A percentile compares a stretch with the other conserved stretches of the same genome.
These are phyloP conservation scores for Thermochaetoides thermophila DNA, from an alignment of 495 filamentous ascomycete species.

Conservation along the genomic window DNA sequence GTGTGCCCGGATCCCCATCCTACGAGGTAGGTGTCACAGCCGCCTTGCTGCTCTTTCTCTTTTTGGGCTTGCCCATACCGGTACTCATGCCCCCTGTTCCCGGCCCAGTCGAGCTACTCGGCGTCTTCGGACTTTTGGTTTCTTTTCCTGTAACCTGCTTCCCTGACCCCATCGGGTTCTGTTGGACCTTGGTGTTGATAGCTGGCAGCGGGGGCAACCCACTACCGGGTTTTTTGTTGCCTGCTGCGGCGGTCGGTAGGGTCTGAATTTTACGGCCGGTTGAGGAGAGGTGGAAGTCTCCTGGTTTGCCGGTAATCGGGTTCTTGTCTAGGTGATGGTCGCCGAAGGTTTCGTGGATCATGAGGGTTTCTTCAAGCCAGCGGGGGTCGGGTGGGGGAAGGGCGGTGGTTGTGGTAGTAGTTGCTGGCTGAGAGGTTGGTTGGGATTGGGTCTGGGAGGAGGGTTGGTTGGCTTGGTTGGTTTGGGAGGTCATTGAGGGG, in stretches of 20 bases:
- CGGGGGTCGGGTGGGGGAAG: slow-evolving; percentile 31
- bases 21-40: slow-evolving; percentile 17
- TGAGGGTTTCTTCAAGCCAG: slow-evolving; percentile 52
- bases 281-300: slow-evolving; percentile 64
- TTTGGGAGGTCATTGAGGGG: slow-evolving; percentile 26
- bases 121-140: slow-evolving; percentile 38
- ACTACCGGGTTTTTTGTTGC: slow-evolving; percentile 1
- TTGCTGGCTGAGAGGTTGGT: slow-evolving; percentile 45
- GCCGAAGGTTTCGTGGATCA: slow-evolving; percentile 46
- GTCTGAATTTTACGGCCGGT: slow-evolving; percentile 31
- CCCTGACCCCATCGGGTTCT: slow-evolving; percentile 10
- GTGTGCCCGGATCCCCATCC: too few relatives aligned
- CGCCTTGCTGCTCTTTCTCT: slow-evolving; percentile 47
- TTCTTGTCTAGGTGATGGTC: slow-evolving; percentile 88
- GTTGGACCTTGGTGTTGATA: slow-evolving; percentile 23
- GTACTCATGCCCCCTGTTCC: slow-evolving; percentile 7
- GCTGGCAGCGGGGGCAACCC: slow-evolving; percentile 10
- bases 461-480: slow-evolving; percentile 7
- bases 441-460: slow-evolving; percentile 8
- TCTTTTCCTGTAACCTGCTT: slow-evolving; percentile 25
- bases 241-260: slow-evolving; percentile 6
- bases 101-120: too few relatives aligned
- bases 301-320: slow-evolving; percentile 71
- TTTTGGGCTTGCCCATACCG: slow-evolving; percentile 31
- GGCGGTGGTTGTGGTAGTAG: slow-evolving; percentile 10